These are phyloP conservation scores for Serendipita vermifera DNA, from an alignment of 768 basidiomycete species.

Conservation along the genomic window DNA sequence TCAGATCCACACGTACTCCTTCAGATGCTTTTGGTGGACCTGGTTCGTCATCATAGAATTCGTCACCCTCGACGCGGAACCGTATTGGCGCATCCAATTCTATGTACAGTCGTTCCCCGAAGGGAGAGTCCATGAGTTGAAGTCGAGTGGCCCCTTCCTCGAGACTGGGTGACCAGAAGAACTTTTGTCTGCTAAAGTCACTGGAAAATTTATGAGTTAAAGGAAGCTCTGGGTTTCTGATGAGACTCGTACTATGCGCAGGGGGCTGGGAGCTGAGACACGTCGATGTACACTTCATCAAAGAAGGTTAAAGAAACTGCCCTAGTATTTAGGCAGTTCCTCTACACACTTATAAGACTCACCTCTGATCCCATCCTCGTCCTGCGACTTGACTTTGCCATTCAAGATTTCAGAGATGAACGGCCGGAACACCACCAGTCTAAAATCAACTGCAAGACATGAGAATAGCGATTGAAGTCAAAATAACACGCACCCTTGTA, in stretches of 20 bases:
- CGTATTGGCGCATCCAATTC: conserved; percentile 65
- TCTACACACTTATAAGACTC: conserved; percentile 22
- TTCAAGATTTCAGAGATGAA: conserved; percentile 82
- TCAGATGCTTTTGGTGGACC: conserved; percentile 67
- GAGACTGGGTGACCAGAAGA: conserved; percentile 58
- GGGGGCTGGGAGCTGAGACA: conserved; percentile 66
- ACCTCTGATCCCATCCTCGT: conserved; percentile 77
- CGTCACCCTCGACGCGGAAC: conserved; percentile 65
- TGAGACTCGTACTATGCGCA: conserved; percentile 50
- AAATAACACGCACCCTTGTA: conserved; percentile 54
- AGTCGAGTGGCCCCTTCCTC: conserved; percentile 30
- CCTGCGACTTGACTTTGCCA: conserved; percentile 78
- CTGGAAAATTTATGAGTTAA: conserved; percentile 25
- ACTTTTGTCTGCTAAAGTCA: conserved; percentile 68
- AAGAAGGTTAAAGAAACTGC: conserved; percentile 85
- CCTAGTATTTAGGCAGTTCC: neutral
- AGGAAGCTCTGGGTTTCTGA: neutral
- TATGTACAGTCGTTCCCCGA: conserved; percentile 63
- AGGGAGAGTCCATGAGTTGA: conserved; percentile 53
- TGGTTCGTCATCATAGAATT: conserved; percentile 77
- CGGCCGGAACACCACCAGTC: conserved; percentile 83
- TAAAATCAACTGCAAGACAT: conserved; percentile 53
- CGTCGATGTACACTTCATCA: conserved; percentile 81
- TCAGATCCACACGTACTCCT: conserved; percentile 40
- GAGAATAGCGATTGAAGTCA: neutral